Evolutionary conservation across 768 basidiomycete species (phyloP).

Genomic region (Rhodocollybia butyracea): DNA sequence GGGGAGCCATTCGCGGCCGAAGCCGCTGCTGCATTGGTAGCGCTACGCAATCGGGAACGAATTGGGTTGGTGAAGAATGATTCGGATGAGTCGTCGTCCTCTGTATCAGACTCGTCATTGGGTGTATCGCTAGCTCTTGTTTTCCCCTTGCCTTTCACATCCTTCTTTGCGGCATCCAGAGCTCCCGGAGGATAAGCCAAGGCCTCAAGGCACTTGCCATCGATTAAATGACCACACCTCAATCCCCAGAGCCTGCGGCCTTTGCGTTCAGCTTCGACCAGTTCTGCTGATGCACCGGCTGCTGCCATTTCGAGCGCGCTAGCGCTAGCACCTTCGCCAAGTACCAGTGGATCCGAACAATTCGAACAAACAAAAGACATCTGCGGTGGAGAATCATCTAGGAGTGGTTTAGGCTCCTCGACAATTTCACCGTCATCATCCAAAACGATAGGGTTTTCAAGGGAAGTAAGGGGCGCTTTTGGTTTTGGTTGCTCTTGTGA

Average conservation of each 20-base stretch:
- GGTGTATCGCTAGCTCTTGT: slow-evolving; percentile 16
- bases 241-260: slow-evolving; percentile 63
- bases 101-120: slow-evolving; percentile 14
- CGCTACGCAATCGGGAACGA: slow-evolving; percentile 56
- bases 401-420: slow-evolving; percentile 20
- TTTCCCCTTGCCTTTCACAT: slow-evolving; percentile 43
- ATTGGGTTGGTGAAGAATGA: slow-evolving; percentile 34
- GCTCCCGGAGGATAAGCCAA: slow-evolving; percentile 44
- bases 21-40: slow-evolving; percentile 13
- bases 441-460: slow-evolving; percentile 42
- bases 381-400: slow-evolving; percentile 10
- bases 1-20: slow-evolving; percentile 1
- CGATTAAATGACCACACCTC: slow-evolving; percentile 75
- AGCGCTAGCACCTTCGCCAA: slow-evolving; percentile 26
- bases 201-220: slow-evolving; percentile 68
- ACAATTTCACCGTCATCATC: slow-evolving; percentile 32
- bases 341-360: slow-evolving; percentile 62
- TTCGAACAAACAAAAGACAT: slow-evolving; percentile 59
- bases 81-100: not conserved
- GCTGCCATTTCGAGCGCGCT: slow-evolving; percentile 17
- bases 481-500: slow-evolving; percentile 13
- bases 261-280: slow-evolving; percentile 39
- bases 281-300: slow-evolving; percentile 37
- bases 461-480: slow-evolving; percentile 25
- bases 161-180: slow-evolving; percentile 11